Base-by-base conservation (phyloP, 805 yeast species). In the Jamesozyma piceae region DNA sequence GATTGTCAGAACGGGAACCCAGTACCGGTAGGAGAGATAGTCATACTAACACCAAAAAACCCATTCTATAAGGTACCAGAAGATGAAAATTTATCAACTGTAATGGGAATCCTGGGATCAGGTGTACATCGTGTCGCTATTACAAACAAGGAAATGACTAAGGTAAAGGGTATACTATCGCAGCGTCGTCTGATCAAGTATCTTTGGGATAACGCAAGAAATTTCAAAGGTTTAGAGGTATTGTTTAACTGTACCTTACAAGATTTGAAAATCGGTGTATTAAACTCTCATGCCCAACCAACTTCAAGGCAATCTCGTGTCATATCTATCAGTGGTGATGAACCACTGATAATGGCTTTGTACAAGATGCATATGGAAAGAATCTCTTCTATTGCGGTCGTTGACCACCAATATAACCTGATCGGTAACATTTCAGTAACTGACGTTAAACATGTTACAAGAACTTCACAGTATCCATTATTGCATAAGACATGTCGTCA, bases 71-170 rank as follows among this genome's bases (percentile, higher is more conserved):
- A 85, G 57, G 68, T 92, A 44, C 74, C 78, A 35, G 88, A 85
- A 53, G 57, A 69, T 15, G 88, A 82, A 43, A 75, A 79, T 18
- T 67, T 90, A 41, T 71, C 80, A 34, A 73, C 77, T 4, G 96
- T 86, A 2, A 83, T 85, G 53, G 94, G 87, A 61, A 78, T 84
- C 11, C 69, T 90, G 47, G 97, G 97, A n/a, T 77, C 84, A 32
- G 98, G 98, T 18, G 95, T 89, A 3, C 98, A 92, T 65, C 73
- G 98, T 58, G 77, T 90, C 18, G 95, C 97, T 10, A 84, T 89
- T 43, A 73, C 82, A 19, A 69, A 77, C 56, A 62, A 66, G 15
- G 72, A 68, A 38, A 63, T 68, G 38, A 69, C 74, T 20, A 70
- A 71, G 46, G 78, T 89, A 39, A 77, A 82, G 2, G 97, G 97